Evolutionary conservation across 2,329 filamentous ascomycete species (phyloP), one percentile per base, ranked within the genome.

Genomic region (Madurella fahalii): DNA sequence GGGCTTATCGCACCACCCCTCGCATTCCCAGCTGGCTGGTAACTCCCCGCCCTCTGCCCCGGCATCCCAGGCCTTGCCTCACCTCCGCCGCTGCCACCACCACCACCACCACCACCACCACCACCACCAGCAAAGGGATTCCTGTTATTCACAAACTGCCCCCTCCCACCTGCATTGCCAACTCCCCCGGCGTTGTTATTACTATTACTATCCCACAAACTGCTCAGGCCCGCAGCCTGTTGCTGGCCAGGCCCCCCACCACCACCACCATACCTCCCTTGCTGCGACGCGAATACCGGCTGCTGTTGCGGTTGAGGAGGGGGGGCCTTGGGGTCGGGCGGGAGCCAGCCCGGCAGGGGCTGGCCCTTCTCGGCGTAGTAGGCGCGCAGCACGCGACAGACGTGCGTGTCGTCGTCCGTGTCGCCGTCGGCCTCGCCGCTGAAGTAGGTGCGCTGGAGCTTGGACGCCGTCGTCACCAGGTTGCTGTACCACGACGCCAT

Each of bases 351-450:
- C 1, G 94, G 94, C 59, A 92, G 88, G 1, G 84, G 79, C 18
- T 86, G 85, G 63, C 87, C 89, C 68, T 95, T 94, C 71, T 97
- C 92, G 49, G 78, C 83, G 78, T 99, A 97, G 79, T 97, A 96
- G 64, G 85, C 87, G 65, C 94, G 88, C 25, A 99, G 83, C 37
- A 95, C 91, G 65, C 94, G 89, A 73, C 90, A 95, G 66, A 97
- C 88, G 75, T 97, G 91, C 2, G 91, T 95, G 74, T 95, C 90
- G 74, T 97, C 92, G 72, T 95, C 82, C 59, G 84, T 86, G 67
- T 88, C 85, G 71, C 86, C 85, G 70, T 87, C 85, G 63, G 78
- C 76, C 61, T 87, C 84, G 68, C 77, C 76, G 61, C 79, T 74
- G 52, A 89, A 82, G 60, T 92, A 83, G 58, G 90, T 84, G 58